Evolutionary conservation across 495 filamentous ascomycete species (phyloP), one percentile per base, ranked within the genome.

Genomic region (Daldinia loculata): DNA sequence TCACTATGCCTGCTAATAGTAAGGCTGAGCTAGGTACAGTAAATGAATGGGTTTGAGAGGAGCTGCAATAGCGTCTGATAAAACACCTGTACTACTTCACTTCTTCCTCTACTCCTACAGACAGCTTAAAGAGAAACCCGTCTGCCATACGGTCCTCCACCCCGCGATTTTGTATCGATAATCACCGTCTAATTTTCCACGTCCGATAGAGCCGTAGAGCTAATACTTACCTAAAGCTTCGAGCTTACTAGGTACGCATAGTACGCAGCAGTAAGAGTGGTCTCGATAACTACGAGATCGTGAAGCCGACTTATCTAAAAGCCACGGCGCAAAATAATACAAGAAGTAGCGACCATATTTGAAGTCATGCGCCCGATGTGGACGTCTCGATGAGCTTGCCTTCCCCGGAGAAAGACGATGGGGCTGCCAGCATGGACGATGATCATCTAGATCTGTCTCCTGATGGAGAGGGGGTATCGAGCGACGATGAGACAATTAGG

Each of bases 371-470:
- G 65, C 77, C 61, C 39, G 56, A 73, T 58, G 59, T 61, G 29
- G 39, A 67, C 73, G 58, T 66, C 74, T 77, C 80, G 75, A 87
- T 87, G 84, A 87, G 80, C 83, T 77, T 78, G 69, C 81, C 79
- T 80, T 76, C 76, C 69, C 62, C 72, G 75, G 83, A 81, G 74
- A 81, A 76, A 72, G 80, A 84, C 69, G 78, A 83, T 80, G 84
- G 80, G 72, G 79, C 70, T 70, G 76, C 66, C 70, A 77, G 58
- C 67, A 82, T 83, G 82, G 81, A 79, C 61, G 74, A 79, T 74
- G 76, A 78, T 76, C 75, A 77, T 34, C 62, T 74, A 65, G 79
- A 82, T 65, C 76, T 77, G 52, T 67, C 79, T 72, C 73, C 74
- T 38, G 62, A 79, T 19, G 69, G 69, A 65, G 69, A 76, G 56